Base-by-base conservation (phyloP, 495 filamentous ascomycete species). In the Cenococcum geophilum region DNA sequence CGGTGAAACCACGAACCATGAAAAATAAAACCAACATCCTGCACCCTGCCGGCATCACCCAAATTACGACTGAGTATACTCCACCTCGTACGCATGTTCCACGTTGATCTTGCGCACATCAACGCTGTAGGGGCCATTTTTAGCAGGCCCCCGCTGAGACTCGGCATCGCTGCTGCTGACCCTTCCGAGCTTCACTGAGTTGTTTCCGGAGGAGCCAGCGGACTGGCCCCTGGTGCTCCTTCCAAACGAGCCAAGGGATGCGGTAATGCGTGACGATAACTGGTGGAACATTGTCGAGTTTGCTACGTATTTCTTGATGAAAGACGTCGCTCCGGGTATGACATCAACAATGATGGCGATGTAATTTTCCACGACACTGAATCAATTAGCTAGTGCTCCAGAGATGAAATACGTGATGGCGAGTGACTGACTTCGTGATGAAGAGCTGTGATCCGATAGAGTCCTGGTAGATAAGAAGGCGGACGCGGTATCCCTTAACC, bases 401-500 rank as follows among this genome's bases (percentile, higher is more conserved):
- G 14, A 14, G 23, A 18, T 52, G 42, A 1, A 54, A 54, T 22
- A 16, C 18, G 35, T 23, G 11, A 18, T 35, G 5, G 47, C 21
- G 0, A 54, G 12, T 36, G 53, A 60, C 45, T 54, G 34, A 60
- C 58, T 60, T 60, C 47, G 25, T 53, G 20, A 60, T 60, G 47
- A 60, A 60, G 23, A 60, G 49, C 48, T 60, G 58, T 16, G 58
- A 36, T 32, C 58, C 47, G 23, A 53, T 36, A 10, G 32, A 25
- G 25, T 60, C 58, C 8, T 16, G 34, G 18, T 45, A 53, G 23
- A 52, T 4, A 1, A 53, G 58, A 18, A 54, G 25, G 20, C 53
- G 40, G 20, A 60, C 50, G 6, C 58, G 58, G 21, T 60, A 60
- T n/a, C n/a, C n/a, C n/a, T n/a, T n/a, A n/a, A n/a, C n/a, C n/a